Conservation (phyloP, 306 rosid genomes). For the Cyclanthera cordifolia region DNA sequence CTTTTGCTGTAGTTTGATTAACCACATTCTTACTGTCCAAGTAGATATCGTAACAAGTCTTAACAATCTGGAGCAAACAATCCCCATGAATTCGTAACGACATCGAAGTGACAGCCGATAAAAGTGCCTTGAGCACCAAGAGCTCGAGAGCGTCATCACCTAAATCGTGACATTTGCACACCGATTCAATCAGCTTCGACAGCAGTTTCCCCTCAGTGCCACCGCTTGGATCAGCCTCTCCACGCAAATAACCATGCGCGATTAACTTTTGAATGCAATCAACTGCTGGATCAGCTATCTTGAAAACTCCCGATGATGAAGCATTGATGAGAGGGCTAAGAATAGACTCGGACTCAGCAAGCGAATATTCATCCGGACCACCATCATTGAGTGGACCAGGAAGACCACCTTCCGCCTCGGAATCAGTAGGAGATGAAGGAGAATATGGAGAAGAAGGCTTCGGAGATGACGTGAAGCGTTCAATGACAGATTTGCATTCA, state of each 20-base stretch:
- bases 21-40: slow-evolving; percentile 74
- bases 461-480: slow-evolving; percentile 36
- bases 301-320: slow-evolving; percentile 55
- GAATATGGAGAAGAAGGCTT: slow-evolving; percentile 17
- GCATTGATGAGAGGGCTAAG: slow-evolving; percentile 80
- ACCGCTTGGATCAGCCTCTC: slow-evolving; percentile 71
- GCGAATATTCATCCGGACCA: slow-evolving; percentile 58
- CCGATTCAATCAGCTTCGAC: slow-evolving; percentile 68
- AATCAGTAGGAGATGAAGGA: slow-evolving; percentile 23
- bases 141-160: slow-evolving; percentile 86
- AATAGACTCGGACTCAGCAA: slow-evolving; percentile 65
- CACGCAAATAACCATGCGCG: slow-evolving; percentile 77
- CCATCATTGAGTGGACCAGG: slow-evolving; percentile 93
- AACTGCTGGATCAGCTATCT: slow-evolving; percentile 96
- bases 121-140: slow-evolving; percentile 60
- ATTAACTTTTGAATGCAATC: slow-evolving; percentile 87
- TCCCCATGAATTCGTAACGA: slow-evolving; percentile 91
- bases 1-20: slow-evolving; percentile 94
- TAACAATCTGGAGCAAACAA: slow-evolving; percentile 74
- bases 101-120: slow-evolving; percentile 88
- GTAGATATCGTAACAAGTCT: slow-evolving; percentile 87
- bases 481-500: slow-evolving; percentile 85
- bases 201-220: slow-evolving; percentile 60
- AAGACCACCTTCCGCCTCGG: slow-evolving; percentile 35
- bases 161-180: slow-evolving; percentile 77